phyloP scores from a whole-genome alignment of 768 basidiomycete genomes.

The Sistotremastrum niveocremeum region DNA sequence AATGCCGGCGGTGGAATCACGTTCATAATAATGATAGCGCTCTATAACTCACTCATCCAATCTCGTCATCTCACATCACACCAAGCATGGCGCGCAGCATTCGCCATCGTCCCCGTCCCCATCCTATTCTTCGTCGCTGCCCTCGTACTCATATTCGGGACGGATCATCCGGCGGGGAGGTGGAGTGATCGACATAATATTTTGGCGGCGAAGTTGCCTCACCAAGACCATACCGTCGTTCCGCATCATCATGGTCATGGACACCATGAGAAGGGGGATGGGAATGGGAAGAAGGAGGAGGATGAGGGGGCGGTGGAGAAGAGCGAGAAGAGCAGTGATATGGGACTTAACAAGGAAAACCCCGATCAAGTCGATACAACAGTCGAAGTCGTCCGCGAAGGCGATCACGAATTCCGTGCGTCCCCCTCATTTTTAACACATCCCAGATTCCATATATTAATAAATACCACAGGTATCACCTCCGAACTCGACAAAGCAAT shows the following conservation, averaged over 20 bases:
- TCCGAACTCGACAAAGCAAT: slow-evolving; percentile 31
- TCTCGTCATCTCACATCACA: slow-evolving; percentile 12
- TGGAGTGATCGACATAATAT: slow-evolving; percentile 35
- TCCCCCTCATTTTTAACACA: background rate
- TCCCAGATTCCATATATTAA: background rate
- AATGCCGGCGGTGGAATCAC: slow-evolving; percentile 32
- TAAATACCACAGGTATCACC: slow-evolving; percentile 10
- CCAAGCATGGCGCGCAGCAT: slow-evolving; percentile 41
- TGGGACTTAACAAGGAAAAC: too few species aligned
- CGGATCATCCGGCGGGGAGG: slow-evolving; percentile 40
- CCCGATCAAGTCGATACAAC: too few species aligned
- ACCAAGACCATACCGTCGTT: slow-evolving; percentile 1
- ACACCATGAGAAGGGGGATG: slow-evolving; percentile 13
- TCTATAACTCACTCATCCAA: slow-evolving; percentile 28
- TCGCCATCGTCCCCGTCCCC: slow-evolving; percentile 44
- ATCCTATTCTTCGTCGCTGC: slow-evolving; percentile 30
- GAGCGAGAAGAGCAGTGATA: too few species aligned
- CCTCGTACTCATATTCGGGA: slow-evolving; percentile 30
- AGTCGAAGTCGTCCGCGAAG: too few species aligned
- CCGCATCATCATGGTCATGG: slow-evolving; percentile 10
- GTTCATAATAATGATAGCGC: slow-evolving; percentile 41
- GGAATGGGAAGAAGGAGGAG: slow-evolving; percentile 17
- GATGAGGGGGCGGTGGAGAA: slow-evolving; percentile 9
- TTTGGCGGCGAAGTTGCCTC: slow-evolving; percentile 16
- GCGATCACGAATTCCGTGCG: too few species aligned